Conservation (phyloP, 2,329 filamentous ascomycete genomes). For the Ophiostoma sp. region DNA sequence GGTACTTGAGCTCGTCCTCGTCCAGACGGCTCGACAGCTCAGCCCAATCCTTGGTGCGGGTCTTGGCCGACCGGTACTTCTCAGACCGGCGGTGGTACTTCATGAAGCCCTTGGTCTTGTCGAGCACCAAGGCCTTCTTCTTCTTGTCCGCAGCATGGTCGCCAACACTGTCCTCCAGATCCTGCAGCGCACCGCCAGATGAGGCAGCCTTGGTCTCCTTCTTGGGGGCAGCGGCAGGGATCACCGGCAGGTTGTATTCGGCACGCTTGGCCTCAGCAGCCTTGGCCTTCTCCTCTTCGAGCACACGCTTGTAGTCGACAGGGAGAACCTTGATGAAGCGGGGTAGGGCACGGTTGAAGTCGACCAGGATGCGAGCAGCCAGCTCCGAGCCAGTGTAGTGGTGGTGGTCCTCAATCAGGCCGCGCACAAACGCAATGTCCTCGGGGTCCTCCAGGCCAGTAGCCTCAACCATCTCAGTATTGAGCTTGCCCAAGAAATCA, state of each 20-base stretch:
- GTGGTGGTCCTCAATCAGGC: constrained; percentile 92
- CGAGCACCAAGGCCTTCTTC: constrained; percentile 84
- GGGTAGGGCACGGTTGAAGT: constrained; percentile 85
- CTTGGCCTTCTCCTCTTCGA: constrained; percentile 80
- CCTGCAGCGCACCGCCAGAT: constrained; percentile 49
- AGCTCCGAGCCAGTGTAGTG: constrained; percentile 97
- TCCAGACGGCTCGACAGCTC: constrained; percentile 82
- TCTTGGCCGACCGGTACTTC: constrained; percentile 83
- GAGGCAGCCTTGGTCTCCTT: constrained; percentile 39
- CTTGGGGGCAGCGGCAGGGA: constrained; percentile 55
- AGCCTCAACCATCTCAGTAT: constrained; percentile 95
- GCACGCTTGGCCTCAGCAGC: constrained; percentile 78
- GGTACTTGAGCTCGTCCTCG: constrained; percentile 94
- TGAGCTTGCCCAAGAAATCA: constrained; percentile 90
- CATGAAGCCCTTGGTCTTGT: constrained; percentile 98
- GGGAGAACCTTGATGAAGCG: constrained; percentile 92
- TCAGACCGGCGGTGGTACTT: constrained; percentile 89
- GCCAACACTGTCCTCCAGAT: constrained; percentile 87
- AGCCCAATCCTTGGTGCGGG: constrained; percentile 85
- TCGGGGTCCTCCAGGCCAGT: constrained; percentile 74
- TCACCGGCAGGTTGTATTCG: constrained; percentile 38
- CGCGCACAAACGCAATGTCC: constrained; percentile 85
- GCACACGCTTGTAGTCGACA: constrained; percentile 91
- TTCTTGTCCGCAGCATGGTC: constrained; percentile 73
- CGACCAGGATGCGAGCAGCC: constrained; percentile 85